phyloP scores from a whole-genome alignment of 345 rosid genomes.

The Toxicodendron radicans region DNA sequence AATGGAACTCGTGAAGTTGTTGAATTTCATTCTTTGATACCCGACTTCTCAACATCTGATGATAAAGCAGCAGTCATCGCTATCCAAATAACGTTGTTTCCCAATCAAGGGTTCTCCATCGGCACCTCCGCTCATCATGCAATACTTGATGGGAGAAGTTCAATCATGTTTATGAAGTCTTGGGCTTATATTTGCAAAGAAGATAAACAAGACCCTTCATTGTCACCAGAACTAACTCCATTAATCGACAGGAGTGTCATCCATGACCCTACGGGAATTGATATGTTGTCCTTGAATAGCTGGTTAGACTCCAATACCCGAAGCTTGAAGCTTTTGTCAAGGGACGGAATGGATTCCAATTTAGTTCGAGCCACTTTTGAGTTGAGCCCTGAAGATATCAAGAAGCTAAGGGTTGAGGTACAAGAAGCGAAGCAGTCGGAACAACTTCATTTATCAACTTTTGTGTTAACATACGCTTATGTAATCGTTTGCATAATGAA shows the following conservation, averaged over 20 bases:
- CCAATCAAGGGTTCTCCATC: conserved; percentile 17
- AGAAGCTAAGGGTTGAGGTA: conserved; percentile 21
- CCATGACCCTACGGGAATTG: conserved; percentile 19
- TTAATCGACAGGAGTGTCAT: conserved; percentile 25
- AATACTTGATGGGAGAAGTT: conserved; percentile 13
- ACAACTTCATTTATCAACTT: conserved; percentile 30
- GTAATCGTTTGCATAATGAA: conserved; percentile 18
- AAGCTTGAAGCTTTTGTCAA: conserved; percentile 14
- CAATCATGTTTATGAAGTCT: conserved; percentile 13
- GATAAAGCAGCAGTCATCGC: conserved; percentile 7
- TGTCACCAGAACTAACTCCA: conserved; percentile 20
- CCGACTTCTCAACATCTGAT: conserved; percentile 27
- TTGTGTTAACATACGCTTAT: conserved; percentile 25
- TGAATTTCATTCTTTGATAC: conserved; percentile 38
- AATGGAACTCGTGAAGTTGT: conserved; percentile 17
- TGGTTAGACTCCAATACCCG: background rate
- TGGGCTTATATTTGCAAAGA: conserved; percentile 22
- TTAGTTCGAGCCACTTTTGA: conserved; percentile 21
- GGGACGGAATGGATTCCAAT: background rate
- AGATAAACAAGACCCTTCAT: background rate
- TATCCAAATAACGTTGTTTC: conserved; percentile 21
- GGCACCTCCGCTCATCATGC: conserved; percentile 16
- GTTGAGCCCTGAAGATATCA: conserved; percentile 24
- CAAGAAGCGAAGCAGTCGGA: too few relatives aligned
- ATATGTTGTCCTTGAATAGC: background rate